Percentiles rank a stretch among this genome's conserved stretches.
These are phyloP conservation scores for Salix arbutifolia DNA, from an alignment of 345 rosid genomes.

Conservation along the genomic window DNA sequence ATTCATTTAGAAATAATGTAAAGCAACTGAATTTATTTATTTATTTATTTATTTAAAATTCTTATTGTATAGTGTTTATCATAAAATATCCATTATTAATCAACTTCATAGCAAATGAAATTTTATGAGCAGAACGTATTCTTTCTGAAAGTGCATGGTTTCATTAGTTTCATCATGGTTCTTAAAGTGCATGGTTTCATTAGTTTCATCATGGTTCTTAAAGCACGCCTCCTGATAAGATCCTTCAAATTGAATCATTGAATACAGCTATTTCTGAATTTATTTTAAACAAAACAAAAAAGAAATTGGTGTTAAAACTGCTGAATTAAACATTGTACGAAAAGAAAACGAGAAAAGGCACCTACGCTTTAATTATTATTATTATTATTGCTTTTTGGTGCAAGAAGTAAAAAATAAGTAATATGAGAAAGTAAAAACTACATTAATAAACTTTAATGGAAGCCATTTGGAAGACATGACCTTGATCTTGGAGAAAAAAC, in stretches of 20 bases:
- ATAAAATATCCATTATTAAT: background rate
- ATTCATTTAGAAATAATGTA: background rate
- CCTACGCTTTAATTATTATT: no score
- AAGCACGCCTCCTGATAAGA: no score
- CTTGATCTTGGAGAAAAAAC: no score
- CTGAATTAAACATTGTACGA: background rate
- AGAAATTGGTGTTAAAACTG: background rate
- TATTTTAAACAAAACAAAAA: background rate
- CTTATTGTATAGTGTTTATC: background rate
- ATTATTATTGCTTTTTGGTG: background rate
- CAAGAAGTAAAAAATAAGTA: background rate
- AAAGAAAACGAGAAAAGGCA: background rate
- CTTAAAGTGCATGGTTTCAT: no score
- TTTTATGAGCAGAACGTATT: background rate
- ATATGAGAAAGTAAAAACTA: background rate
- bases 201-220: no score
- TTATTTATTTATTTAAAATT: no score
- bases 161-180: no score
- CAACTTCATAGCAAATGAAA: background rate
- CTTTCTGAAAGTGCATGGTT: no score
- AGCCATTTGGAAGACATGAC: background rate
- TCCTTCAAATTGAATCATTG: background rate
- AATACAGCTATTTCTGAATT: background rate
- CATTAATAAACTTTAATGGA: background rate
- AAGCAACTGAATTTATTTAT: background rate